Conservation (phyloP, 176 grass and related monocot genomes). For the Carex kokanica region DNA sequence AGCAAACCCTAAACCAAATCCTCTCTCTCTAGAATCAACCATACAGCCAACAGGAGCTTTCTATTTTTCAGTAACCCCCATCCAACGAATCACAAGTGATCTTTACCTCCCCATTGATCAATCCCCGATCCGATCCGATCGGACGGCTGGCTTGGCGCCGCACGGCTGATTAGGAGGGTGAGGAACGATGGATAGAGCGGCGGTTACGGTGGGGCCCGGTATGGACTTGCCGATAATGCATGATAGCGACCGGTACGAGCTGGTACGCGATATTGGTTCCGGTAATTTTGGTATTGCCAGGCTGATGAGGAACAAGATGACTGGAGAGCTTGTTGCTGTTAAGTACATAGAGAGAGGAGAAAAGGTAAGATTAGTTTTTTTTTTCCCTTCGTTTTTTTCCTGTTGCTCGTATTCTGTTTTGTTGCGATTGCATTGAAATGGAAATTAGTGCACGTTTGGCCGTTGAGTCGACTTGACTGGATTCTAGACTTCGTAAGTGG, state of each 20-base stretch:
- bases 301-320: constrained; percentile 66
- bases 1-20: not conserved
- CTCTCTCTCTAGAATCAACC: constrained; percentile 1
- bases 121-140: constrained; percentile 16
- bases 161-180: not conserved
- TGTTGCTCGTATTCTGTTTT: not conserved
- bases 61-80: not conserved
- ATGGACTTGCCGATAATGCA: constrained; percentile 98
- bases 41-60: constrained; percentile 2
- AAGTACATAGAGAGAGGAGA: constrained; percentile 90
- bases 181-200: constrained; percentile 59
- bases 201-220: constrained; percentile 65
- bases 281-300: constrained; percentile 83
- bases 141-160: not conserved
- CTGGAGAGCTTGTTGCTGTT: constrained; percentile 72
- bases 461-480: not conserved
- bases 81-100: not conserved
- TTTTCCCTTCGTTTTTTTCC: not conserved
- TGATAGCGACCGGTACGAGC: constrained; percentile 88
- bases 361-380: constrained; percentile 34
- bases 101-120: constrained; percentile 5
- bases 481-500: not conserved
- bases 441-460: not conserved
- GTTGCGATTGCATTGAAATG: constrained; percentile 1
- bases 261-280: constrained; percentile 74